Percentiles rank a stretch among this genome's conserved stretches.
These are phyloP conservation scores for Saccharomycopsis javanensis DNA, from an alignment of 805 yeast genomes.

Conservation along the genomic window DNA sequence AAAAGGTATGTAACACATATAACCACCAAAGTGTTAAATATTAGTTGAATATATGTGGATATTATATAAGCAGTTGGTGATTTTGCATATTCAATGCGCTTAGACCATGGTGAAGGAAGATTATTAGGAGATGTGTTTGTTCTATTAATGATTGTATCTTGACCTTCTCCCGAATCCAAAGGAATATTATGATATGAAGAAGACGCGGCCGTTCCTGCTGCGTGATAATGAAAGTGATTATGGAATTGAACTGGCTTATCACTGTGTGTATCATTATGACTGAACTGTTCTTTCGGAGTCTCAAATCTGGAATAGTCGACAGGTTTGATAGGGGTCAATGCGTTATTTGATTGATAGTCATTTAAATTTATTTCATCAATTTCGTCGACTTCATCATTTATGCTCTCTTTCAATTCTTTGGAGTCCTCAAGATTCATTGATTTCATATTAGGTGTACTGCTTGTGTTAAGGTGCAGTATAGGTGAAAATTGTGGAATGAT, in stretches of 20 bases:
- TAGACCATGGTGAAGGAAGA: slow-evolving; percentile 17
- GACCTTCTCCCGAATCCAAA: not conserved
- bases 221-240: not conserved
- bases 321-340: not conserved
- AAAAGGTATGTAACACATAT: slow-evolving; percentile 36
- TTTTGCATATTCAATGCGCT: not conserved
- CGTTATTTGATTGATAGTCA: not conserved
- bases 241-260: not conserved
- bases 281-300: not conserved
- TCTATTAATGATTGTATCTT: not conserved
- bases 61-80: slow-evolving; percentile 38
- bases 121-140: slow-evolving; percentile 10
- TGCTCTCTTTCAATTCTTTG: not conserved
- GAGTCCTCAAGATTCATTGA: not conserved
- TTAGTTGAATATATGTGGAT: slow-evolving; percentile 52
- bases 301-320: not conserved
- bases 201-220: not conserved
- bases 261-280: not conserved
- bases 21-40: slow-evolving; percentile 40
- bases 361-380: not conserved
- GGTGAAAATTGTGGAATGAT: not conserved
- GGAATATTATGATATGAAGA: not conserved
- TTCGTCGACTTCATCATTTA: not conserved
- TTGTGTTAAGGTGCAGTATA: not conserved
- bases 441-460: not conserved